Base-by-base conservation (phyloP, 768 basidiomycete species). In the Rhodocollybia butyracea region DNA sequence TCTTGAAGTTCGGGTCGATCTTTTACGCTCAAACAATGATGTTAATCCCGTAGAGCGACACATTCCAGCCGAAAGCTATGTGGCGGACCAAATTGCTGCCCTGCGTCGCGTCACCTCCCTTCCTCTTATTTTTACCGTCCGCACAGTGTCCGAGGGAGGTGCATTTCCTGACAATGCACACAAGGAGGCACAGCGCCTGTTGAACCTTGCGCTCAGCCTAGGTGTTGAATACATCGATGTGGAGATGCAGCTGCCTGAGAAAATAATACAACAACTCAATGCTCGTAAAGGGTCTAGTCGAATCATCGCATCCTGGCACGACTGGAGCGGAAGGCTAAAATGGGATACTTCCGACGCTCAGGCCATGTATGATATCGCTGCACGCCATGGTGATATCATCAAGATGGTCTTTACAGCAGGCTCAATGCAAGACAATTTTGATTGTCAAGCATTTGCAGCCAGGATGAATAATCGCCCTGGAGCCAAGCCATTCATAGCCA, bases 211-310 rank as follows among this genome's bases (percentile, higher is more conserved):
- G 3, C 68, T 96, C 30, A 85, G 88, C 48, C 71, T 91, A 34
- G 95, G 89, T 6, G 86, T 92, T 56, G 97, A 98, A 70, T 99
- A 94, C 67, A 69, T 98, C 60, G 97, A 98, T 61, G 80, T 97
- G 46, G 96, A 99, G 70, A 83, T 91, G 54, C 80, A 85, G 0
- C 85, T 88, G 72, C 81, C 90, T 0, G 77, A 83, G 59, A 76
- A 80, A 46, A 64, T 76, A 46, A 82, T 95, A 55, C 76, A 76
- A 29, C 77, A 81, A 2, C 72, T 98, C 41, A 69, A 76, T 26
- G 63, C 73, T 12, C 75, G 73, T 51, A 96, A 94, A 67, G 85
- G 91, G 0, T 63, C 71, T 38, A 89, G 94, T 0, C 79, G 86
- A 60, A 82, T 98, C 64, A 86, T 99, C 55, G 90, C 93, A 0